Evolutionary conservation across 495 filamentous ascomycete genomes (phyloP), one percentile per base, ranked within the genome.

Genomic region (Acidiella bohemica): DNA sequence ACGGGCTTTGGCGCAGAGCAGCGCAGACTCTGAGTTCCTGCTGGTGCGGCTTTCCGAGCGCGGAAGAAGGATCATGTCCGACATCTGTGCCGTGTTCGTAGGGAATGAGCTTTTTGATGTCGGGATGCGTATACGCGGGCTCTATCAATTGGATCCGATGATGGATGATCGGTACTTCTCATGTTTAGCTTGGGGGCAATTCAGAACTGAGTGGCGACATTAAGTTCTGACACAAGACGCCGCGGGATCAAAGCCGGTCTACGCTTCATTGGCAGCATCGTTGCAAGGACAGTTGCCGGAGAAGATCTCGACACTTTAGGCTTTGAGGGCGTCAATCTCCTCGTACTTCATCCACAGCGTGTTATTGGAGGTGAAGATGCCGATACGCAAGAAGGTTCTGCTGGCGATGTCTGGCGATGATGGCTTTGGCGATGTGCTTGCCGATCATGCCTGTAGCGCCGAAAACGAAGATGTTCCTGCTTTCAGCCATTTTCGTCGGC

Each of bases 1-100:
- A n/a, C n/a, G n/a, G n/a, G n/a, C n/a, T n/a, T 25, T 64, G 58
- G 36, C 72, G 35, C 9, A 81, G 63, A 32, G 69, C 69, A 18
- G 67, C 70, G 24, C 80, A 66, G 26, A 82, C 73, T 30, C 68
- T 69, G 29, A 82, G 66, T 56, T 84, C 83, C 49, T 67, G 59
- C 57, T 81, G 78, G 45, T 84, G 80, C 0, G 80, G 76, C 50
- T 68, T 71, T 57, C 82, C 80, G 23, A 58, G 34, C 17, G 65
- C 66, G 38, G 75, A 79, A 25, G 66, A 61, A 7, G 69, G 61
- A 14, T 66, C 59, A 49, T 81, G 77, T 53, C 78, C 76, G 46
- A 83, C 76, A 41, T 83, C 80, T 0, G 80, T 84, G 42, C 80
- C 79, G 50, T 77, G 83, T 53, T 83, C 79, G 14, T 73, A 79